A percentile compares a stretch with the other conserved stretches of the same genome.
These are phyloP conservation scores for Suillus americanus DNA, from an alignment of 768 basidiomycete species.

Conservation along the genomic window DNA sequence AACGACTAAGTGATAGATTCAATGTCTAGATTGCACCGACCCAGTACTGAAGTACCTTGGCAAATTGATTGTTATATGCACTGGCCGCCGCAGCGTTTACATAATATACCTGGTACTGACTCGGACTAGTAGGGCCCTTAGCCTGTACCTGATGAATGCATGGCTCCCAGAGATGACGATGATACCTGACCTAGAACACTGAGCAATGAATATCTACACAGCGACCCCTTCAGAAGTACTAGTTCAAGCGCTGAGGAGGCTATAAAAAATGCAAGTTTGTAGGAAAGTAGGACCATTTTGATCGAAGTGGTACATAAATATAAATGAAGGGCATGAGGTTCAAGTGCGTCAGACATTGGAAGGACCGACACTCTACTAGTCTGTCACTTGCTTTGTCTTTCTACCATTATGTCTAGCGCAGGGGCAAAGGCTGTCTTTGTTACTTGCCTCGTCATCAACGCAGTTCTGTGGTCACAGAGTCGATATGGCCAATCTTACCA, in stretches of 20 bases:
- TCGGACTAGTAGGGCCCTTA: no score
- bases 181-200: no score
- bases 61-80: no score
- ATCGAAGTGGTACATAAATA: neutral
- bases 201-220: no score
- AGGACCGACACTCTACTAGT: no score
- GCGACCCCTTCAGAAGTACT: neutral
- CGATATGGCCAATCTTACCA: conserved; percentile 40
- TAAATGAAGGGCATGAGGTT: neutral
- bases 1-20: no score
- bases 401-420: conserved; percentile 47
- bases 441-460: conserved; percentile 52
- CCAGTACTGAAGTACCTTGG: no score
- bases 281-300: neutral
- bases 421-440: conserved; percentile 52
- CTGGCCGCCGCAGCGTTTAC: no score
- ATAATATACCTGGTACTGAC: no score
- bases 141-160: no score
- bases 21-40: no score
- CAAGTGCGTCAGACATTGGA: neutral
- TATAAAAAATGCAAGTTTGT: neutral
- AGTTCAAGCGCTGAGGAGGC: neutral
- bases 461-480: conserved; percentile 65
- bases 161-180: no score
- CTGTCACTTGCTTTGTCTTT: neutral